A percentile compares a stretch with the other conserved stretches of the same genome.
These are phyloP conservation scores for Mortierella sp. DNA, from an alignment of 371 early-diverging fungal species.

Conservation along the genomic window DNA sequence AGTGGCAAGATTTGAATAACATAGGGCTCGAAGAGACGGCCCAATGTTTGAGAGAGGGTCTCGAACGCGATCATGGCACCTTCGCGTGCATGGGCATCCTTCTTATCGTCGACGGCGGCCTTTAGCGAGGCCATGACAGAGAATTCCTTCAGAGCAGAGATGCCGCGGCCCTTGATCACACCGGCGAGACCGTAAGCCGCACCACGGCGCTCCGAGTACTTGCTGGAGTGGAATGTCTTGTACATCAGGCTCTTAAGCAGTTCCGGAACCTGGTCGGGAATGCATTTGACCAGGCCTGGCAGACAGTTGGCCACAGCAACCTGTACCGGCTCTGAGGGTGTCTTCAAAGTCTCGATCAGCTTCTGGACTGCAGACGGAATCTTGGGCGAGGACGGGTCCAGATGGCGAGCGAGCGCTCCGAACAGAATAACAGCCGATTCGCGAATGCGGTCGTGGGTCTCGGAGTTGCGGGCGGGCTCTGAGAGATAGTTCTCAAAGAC, in stretches of 20 bases:
- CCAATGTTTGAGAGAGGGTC: conserved; percentile 84
- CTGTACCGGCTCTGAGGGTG: conserved; percentile 97
- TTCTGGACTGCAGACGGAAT: conserved; percentile 86
- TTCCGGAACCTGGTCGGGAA: conserved; percentile 69
- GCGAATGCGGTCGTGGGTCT: conserved; percentile 83
- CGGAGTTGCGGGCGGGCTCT: conserved; percentile 65
- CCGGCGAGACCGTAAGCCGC: conserved; percentile 98
- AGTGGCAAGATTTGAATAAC: conserved; percentile 92
- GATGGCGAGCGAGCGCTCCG: conserved; percentile 90
- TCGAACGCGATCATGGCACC: conserved; percentile 96
- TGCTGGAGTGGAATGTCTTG: conserved; percentile 75
- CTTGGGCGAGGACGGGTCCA: conserved; percentile 78
- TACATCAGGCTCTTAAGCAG: conserved; percentile 77
- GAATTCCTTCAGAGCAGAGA: conserved; percentile 86
- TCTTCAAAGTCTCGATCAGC: conserved; percentile 89
- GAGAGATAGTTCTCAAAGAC: conserved; percentile 85
- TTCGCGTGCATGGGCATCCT: conserved; percentile 79
- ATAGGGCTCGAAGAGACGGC: conserved; percentile 97
- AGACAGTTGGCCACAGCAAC: conserved; percentile 93
- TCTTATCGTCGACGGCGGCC: conserved; percentile 86
- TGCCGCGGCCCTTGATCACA: conserved; percentile 93
- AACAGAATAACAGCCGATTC: conserved; percentile 93
- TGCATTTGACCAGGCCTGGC: conserved; percentile 88
- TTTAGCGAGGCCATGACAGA: conserved; percentile 84
- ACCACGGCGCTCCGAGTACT: conserved; percentile 93